A percentile compares a stretch with the other conserved stretches of the same genome.
phyloP scores from a whole-genome alignment of 164 flowering plant genomes.

The Tetrastigma voinierianum region DNA sequence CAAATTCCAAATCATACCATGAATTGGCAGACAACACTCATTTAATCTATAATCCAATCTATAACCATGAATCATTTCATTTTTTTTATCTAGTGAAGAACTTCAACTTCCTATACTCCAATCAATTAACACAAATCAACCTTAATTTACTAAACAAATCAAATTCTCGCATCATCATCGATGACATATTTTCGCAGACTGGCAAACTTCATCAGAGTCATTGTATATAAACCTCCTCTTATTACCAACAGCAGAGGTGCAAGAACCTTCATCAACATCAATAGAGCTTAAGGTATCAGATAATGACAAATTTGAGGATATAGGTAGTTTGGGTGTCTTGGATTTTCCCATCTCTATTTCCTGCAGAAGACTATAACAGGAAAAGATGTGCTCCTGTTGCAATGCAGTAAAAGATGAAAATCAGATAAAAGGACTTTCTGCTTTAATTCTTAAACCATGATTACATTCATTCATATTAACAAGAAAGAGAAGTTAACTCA shows the following conservation, averaged over 20 bases:
- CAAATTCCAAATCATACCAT: constrained; percentile 20
- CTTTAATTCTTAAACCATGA: not conserved
- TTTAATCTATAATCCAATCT: constrained; percentile 8
- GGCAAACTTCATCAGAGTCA: constrained; percentile 17
- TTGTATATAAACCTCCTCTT: constrained; percentile 31
- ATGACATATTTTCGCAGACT: constrained; percentile 12
- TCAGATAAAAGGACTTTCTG: not conserved
- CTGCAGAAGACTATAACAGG: constrained; percentile 33
- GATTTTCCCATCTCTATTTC: constrained; percentile 20
- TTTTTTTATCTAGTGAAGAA: not conserved
- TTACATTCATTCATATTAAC: not conserved
- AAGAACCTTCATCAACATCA: constrained; percentile 16
- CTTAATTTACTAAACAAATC: not conserved
- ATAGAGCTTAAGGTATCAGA: constrained; percentile 11
- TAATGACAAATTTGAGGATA: constrained; percentile 7
- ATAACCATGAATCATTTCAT: constrained; percentile 1
- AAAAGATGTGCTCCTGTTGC: constrained; percentile 29
- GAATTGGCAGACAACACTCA: constrained; percentile 13
- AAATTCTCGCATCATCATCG: constrained; percentile 5
- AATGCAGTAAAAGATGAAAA: constrained; percentile 2
- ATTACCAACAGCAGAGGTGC: constrained; percentile 12
- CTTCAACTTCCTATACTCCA: constrained; percentile 1
- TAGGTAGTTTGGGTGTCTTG: constrained; percentile 20
- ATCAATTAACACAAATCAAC: constrained; percentile 14
- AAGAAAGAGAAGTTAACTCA: constrained; percentile 20